phyloP scores from a whole-genome alignment of 352 stramenopile genomes.

The Globisporangium megalacanthum region DNA sequence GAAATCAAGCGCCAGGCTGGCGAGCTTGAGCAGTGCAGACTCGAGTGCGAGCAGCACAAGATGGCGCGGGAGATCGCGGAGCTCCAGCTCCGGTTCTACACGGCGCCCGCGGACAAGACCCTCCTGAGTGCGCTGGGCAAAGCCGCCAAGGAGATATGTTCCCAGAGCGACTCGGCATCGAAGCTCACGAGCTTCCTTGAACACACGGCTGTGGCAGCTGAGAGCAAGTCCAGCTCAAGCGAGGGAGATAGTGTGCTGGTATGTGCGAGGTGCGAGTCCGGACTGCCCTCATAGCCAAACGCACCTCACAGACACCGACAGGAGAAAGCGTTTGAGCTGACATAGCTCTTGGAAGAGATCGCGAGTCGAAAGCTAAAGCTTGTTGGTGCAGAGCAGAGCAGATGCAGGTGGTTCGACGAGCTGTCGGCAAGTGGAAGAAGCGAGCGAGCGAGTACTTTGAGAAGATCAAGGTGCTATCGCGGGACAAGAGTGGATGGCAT shows the following conservation, averaged over 20 bases:
- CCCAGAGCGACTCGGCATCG: slow-evolving; percentile 8
- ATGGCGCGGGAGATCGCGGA: slow-evolving; percentile 48
- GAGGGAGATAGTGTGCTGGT: background rate
- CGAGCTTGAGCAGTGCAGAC: slow-evolving; percentile 15
- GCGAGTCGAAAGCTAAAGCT: slow-evolving; percentile 19
- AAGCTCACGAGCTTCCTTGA: slow-evolving; percentile 7
- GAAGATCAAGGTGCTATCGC: slow-evolving; percentile 18
- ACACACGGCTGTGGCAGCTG: no score
- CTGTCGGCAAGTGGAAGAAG: slow-evolving; percentile 16
- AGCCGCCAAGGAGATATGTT: slow-evolving; percentile 44
- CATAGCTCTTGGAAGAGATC: slow-evolving; percentile 21
- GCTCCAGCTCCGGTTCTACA: slow-evolving; percentile 56
- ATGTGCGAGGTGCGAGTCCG: background rate
- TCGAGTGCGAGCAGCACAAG: slow-evolving; percentile 24
- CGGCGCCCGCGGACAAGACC: slow-evolving; percentile 27
- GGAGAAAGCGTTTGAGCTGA: slow-evolving; percentile 19
- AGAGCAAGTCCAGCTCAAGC: no score
- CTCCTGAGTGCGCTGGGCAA: slow-evolving; percentile 45
- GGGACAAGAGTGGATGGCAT: slow-evolving; percentile 13
- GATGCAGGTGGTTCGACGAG: slow-evolving; percentile 14
- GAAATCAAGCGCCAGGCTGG: slow-evolving; percentile 9
- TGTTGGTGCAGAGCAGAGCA: slow-evolving; percentile 13
- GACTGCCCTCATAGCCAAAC: background rate
- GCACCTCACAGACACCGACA: slow-evolving; percentile 15
- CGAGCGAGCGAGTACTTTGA: slow-evolving; percentile 18